Evolutionary conservation across 441 rosid genomes (phyloP).

Genomic region (Hypseocharis bilobata): DNA sequence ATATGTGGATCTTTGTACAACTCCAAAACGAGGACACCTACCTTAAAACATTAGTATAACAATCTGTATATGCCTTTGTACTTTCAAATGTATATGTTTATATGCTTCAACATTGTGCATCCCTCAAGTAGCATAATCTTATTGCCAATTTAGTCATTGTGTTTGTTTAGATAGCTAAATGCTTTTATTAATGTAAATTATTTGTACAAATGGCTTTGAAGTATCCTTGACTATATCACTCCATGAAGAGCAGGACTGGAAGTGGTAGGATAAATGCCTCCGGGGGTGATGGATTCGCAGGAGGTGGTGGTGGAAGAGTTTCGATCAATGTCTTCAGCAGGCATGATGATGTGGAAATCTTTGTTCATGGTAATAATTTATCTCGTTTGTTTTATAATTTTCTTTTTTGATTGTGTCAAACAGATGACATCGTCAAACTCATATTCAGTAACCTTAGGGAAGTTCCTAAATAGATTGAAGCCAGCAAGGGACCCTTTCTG

Average conservation of each 20-base stretch:
- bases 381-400: background rate
- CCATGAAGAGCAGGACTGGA: conserved; percentile 79
- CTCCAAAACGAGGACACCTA: too few relatives aligned
- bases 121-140: background rate
- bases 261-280: conserved; percentile 80
- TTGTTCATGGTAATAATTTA: conserved; percentile 70
- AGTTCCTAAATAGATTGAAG: background rate
- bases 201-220: background rate
- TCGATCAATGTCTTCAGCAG: conserved; percentile 87
- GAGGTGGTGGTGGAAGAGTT: conserved; percentile 98
- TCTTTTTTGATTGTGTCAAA: background rate
- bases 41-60: too few relatives aligned
- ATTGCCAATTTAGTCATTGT: background rate
- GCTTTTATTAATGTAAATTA: background rate
- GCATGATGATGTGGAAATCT: conserved; percentile 78
- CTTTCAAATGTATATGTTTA: background rate
- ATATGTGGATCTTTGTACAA: too few relatives aligned
- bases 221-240: conserved; percentile 11
- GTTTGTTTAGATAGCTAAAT: background rate
- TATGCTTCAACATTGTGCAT: background rate
- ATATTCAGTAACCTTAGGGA: background rate
- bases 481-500: background rate
- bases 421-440: background rate
- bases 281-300: conserved; percentile 90
- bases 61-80: background rate